These are phyloP conservation scores for Maudiozyma turicensis DNA, from an alignment of 805 yeast species.

Conservation along the genomic window DNA sequence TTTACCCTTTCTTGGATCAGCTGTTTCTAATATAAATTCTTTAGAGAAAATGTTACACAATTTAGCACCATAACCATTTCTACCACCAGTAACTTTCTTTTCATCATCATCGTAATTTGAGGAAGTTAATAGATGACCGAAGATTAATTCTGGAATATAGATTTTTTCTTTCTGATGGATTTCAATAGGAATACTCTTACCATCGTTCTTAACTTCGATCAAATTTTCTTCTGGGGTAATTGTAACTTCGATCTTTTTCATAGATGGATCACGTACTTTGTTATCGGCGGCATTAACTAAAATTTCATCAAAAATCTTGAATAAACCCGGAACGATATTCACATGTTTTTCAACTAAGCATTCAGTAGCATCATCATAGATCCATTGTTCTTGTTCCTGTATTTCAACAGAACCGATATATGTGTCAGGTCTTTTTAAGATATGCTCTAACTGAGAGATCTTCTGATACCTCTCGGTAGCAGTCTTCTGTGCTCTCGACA, in stretches of 20 bases:
- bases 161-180: constrained; percentile 86
- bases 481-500: constrained; percentile 26
- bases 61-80: constrained; percentile 98
- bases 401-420: constrained; percentile 92
- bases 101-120: constrained; percentile 93
- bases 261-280: constrained; percentile 85
- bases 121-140: constrained; percentile 89
- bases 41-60: constrained; percentile 92
- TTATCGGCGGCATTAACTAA: constrained; percentile 98
- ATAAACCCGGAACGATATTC: constrained; percentile 86
- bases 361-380: constrained; percentile 55
- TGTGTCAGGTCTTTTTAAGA: constrained; percentile 93
- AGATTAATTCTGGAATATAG: constrained; percentile 91
- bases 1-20: constrained; percentile 55
- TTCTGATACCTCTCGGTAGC: constrained; percentile 79
- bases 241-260: constrained; percentile 78
- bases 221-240: constrained; percentile 67
- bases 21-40: constrained; percentile 79
- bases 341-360: constrained; percentile 54
- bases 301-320: constrained; percentile 94
- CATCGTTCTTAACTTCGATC: constrained; percentile 83
- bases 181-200: constrained; percentile 91
- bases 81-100: constrained; percentile 94
- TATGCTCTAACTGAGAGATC: constrained; percentile 91
- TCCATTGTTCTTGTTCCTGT: constrained; percentile 76